These are phyloP conservation scores for Eutrema salsugineum DNA, from an alignment of 441 rosid genomes.

Conservation along the genomic window DNA sequence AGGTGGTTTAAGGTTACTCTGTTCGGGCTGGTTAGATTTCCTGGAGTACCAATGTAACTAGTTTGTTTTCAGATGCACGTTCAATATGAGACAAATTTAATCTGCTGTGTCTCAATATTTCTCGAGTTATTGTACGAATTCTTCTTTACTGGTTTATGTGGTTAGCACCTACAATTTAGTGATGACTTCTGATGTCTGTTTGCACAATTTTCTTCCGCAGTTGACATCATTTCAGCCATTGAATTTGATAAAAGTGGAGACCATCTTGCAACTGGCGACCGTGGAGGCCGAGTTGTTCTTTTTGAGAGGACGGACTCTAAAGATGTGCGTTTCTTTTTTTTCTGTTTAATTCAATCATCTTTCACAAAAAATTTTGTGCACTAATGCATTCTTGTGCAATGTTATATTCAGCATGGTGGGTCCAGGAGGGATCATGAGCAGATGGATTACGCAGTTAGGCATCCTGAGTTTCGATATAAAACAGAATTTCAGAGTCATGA, in stretches of 20 bases:
- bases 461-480: slow-evolving; percentile 96
- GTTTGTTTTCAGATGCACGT: background rate
- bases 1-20: background rate
- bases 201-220: slow-evolving; percentile 35
- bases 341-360: background rate
- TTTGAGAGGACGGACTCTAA: slow-evolving; percentile 66
- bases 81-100: background rate
- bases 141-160: background rate
- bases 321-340: slow-evolving; percentile 40
- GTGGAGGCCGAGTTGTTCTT: slow-evolving; percentile 72
- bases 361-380: background rate
- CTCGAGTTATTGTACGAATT: background rate
- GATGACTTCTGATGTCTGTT: slow-evolving; percentile 1
- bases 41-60: background rate
- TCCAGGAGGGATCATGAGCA: slow-evolving; percentile 71
- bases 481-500: slow-evolving; percentile 99
- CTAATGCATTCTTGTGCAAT: slow-evolving; percentile 16
- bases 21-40: background rate
- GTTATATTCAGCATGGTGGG: slow-evolving; percentile 59
- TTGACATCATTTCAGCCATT: slow-evolving; percentile 74
- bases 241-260: slow-evolving; percentile 73
- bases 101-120: background rate
- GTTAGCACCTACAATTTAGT: background rate
- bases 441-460: slow-evolving; percentile 60
- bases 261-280: slow-evolving; percentile 81